Base-by-base conservation (phyloP, 768 basidiomycete genomes). In the Auriscalpium vulgare region DNA sequence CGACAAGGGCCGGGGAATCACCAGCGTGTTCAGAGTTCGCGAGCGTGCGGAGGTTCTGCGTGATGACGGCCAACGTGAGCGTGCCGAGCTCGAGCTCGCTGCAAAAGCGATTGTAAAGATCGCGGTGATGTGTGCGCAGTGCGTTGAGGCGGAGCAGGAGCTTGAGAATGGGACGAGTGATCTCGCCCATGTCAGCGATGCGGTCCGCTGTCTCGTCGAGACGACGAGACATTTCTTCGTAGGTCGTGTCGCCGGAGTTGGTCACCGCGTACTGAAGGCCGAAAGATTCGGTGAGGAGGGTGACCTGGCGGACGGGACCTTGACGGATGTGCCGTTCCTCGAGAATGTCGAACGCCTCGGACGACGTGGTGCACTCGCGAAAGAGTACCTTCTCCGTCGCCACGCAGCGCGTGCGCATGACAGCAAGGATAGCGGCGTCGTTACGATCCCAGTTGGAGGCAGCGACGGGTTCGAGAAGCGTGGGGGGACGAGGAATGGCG, bases 241-340 rank as follows among this genome's bases (percentile, higher is more conserved):
- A 61, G 37, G 63, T 47, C 1, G 63, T 46, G 23, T 5, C 23
- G 23, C 23, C 23, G 23, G 23, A 29, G 23, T 29, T 29, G 36
- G 61, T 56, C 10, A 61, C 50, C 50, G 63, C 54, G 1, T 63
- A 57, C 8, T 14, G 34, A 35, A 50, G 14, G 14, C 16, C 11
- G 3, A 50, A 37, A 4, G 49, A 23, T 29, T 50, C 49, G 8
- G 66, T 53, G 1, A 68, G 56, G 11, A 66, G 57, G 0, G 55
- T 60, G 9, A 63, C 59, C 21, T 68, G 66, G 0, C 56, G 53
- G 11, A 65, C 56, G 0, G 59, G 57, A 1, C 60, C 66, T 7
- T 62, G 43, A 29, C 66, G 36, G n/a, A 56, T 49, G 37, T 68
- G 67, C 0, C 64, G 49, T 0, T 37, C 43, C 10, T 46, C 51